phyloP scores from a whole-genome alignment of 768 basidiomycete species.

The Lentinula edodes region DNA sequence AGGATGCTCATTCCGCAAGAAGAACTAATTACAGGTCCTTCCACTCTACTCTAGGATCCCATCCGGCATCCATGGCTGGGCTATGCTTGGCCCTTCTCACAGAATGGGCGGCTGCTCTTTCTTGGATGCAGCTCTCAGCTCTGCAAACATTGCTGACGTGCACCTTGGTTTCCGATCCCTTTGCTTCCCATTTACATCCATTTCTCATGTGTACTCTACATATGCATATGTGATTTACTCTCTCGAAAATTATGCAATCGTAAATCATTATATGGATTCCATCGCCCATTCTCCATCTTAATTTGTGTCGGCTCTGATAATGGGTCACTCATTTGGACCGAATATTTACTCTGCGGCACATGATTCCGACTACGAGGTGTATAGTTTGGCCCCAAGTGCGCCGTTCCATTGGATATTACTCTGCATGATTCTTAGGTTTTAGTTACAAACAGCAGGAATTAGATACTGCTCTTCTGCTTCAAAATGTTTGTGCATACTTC shows the following conservation, averaged over 20 bases:
- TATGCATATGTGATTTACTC: conserved; percentile 5
- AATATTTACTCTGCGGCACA: too few species aligned
- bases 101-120: background rate
- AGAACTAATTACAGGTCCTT: conserved; percentile 50
- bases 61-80: background rate
- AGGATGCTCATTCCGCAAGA: conserved; percentile 98
- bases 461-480: too few species aligned
- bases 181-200: conserved; percentile 4
- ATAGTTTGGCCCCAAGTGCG: too few species aligned
- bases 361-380: too few species aligned
- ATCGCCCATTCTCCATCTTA: background rate
- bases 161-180: background rate
- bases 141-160: background rate
- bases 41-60: background rate
- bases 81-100: background rate
- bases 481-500: too few species aligned
- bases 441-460: too few species aligned
- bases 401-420: too few species aligned
- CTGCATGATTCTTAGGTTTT: too few species aligned
- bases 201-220: conserved; percentile 4
- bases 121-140: background rate
- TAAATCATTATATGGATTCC: background rate
- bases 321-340: too few species aligned
- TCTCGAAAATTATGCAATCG: background rate
- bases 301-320: too few species aligned